These are phyloP conservation scores for Trametes cinnabarina DNA, from an alignment of 768 basidiomycete species.

Conservation along the genomic window DNA sequence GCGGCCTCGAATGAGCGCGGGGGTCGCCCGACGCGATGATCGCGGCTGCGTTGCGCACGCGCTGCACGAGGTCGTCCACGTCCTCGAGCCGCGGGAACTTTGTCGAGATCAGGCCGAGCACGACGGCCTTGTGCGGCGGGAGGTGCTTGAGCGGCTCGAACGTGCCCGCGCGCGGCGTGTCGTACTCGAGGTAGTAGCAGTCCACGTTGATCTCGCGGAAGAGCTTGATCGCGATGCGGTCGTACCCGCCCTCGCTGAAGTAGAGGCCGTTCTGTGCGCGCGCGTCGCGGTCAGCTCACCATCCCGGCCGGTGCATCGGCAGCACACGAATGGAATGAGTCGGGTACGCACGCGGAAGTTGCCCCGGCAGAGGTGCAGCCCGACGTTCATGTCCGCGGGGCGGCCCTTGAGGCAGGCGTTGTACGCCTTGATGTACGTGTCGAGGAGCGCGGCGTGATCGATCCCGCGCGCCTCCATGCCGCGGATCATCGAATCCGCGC, in stretches of 20 bases:
- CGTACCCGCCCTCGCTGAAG: slow-evolving; percentile 62
- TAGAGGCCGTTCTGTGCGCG: slow-evolving; percentile 38
- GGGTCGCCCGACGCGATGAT: slow-evolving; percentile 40
- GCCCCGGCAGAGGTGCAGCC: slow-evolving; percentile 61
- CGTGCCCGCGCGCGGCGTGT: slow-evolving; percentile 60
- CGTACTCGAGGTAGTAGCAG: slow-evolving; percentile 56
- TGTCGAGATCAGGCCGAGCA: slow-evolving; percentile 44
- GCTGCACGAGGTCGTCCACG: slow-evolving; percentile 36
- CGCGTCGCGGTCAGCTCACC: neutral
- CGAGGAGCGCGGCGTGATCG: slow-evolving; percentile 62
- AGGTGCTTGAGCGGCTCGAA: slow-evolving; percentile 55
- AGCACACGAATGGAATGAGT: neutral
- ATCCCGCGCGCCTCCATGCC: slow-evolving; percentile 60
- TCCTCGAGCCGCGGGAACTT: slow-evolving; percentile 47
- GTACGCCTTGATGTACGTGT: slow-evolving; percentile 65
- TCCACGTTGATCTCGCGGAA: slow-evolving; percentile 62
- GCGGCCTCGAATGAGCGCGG: slow-evolving; percentile 40
- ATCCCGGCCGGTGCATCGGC: neutral
- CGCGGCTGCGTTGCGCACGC: slow-evolving; percentile 43
- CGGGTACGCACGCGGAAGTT: slow-evolving; percentile 27
- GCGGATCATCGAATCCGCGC: slow-evolving; percentile 51
- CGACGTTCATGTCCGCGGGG: slow-evolving; percentile 52
- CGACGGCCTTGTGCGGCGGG: slow-evolving; percentile 42
- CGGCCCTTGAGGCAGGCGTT: slow-evolving; percentile 52
- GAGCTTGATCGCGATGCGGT: slow-evolving; percentile 50